Conservation (phyloP, 2,329 filamentous ascomycete genomes). For the Aspergillus ruber region DNA sequence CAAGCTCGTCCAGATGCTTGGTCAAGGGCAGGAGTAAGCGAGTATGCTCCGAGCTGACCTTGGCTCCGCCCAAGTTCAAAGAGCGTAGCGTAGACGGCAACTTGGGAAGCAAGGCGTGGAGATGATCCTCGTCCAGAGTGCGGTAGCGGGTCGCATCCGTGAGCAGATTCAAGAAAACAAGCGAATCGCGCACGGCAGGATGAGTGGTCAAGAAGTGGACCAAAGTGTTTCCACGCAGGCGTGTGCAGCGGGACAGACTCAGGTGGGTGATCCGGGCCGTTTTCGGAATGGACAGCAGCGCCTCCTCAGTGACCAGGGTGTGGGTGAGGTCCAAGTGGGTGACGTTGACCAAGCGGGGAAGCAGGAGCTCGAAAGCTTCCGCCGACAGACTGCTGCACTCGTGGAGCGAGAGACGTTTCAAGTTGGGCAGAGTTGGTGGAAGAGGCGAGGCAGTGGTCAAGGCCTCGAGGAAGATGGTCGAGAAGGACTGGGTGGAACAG, state of each 20-base stretch:
- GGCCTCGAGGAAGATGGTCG: conserved; percentile 55
- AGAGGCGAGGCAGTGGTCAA: conserved; percentile 42
- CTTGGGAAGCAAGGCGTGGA: conserved; percentile 58
- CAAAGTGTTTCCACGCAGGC: conserved; percentile 59
- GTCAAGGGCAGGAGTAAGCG: conserved; percentile 58
- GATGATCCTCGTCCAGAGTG: conserved; percentile 59
- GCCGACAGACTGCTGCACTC: conserved; percentile 68
- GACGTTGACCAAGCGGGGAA: conserved; percentile 62
- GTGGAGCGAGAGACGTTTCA: conserved; percentile 68
- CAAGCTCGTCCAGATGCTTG: conserved; percentile 69
- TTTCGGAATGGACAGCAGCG: conserved; percentile 63
- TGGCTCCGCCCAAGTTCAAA: conserved; percentile 68
- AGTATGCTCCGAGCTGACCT: conserved; percentile 60
- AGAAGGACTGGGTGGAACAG: conserved; percentile 63
- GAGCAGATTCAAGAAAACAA: conserved; percentile 68
- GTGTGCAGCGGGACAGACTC: conserved; percentile 69
- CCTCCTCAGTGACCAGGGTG: conserved; percentile 66
- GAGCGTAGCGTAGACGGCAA: conserved; percentile 64
- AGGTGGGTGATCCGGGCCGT: conserved; percentile 69
- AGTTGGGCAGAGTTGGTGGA: conserved; percentile 49
- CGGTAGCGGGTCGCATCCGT: conserved; percentile 67
- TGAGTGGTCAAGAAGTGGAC: conserved; percentile 66
- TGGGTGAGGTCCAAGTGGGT: conserved; percentile 77
- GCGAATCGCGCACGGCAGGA: conserved; percentile 56
- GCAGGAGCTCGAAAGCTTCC: conserved; percentile 59